Conservation (phyloP, 441 rosid genomes). For the Gossypium schwendimanii region DNA sequence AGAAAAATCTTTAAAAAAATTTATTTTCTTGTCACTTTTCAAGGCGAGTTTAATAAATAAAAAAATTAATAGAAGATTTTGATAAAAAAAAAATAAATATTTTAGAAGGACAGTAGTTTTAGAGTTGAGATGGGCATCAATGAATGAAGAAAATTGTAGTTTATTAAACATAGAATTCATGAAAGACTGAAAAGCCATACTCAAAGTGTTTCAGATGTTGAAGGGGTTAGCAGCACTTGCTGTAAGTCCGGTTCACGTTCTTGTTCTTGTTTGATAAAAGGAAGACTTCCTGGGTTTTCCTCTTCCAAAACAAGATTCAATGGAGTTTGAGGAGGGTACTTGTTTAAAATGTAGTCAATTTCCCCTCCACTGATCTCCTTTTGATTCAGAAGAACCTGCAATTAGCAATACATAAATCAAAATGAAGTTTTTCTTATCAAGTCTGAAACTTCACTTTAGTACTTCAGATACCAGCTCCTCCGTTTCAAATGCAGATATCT, state of each 20-base stretch:
- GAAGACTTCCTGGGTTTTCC: conserved; percentile 65
- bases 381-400: conserved; percentile 71
- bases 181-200: neutral
- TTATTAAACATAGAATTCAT: neutral
- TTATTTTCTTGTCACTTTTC: too few relatives aligned
- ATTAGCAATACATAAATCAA: neutral
- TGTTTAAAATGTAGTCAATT: conserved; percentile 60
- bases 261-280: conserved; percentile 24
- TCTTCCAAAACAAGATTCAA: conserved; percentile 55
- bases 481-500: neutral
- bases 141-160: neutral
- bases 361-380: conserved; percentile 76
- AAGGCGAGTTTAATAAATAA: too few relatives aligned
- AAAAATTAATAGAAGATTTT: too few relatives aligned
- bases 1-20: too few relatives aligned
- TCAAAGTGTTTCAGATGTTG: conserved; percentile 22
- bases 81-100: too few relatives aligned
- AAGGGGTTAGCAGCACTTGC: conserved; percentile 29
- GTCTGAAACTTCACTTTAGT: neutral
- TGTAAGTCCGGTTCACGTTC: conserved; percentile 27
- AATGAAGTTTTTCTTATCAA: neutral
- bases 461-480: neutral
- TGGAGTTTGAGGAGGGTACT: conserved; percentile 70
- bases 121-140: neutral
- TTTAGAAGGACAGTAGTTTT: too few relatives aligned